A percentile compares a stretch with the other conserved stretches of the same genome.
Conservation (phyloP, 2,329 filamentous ascomycete genomes). For the Grosmannia serpens region DNA sequence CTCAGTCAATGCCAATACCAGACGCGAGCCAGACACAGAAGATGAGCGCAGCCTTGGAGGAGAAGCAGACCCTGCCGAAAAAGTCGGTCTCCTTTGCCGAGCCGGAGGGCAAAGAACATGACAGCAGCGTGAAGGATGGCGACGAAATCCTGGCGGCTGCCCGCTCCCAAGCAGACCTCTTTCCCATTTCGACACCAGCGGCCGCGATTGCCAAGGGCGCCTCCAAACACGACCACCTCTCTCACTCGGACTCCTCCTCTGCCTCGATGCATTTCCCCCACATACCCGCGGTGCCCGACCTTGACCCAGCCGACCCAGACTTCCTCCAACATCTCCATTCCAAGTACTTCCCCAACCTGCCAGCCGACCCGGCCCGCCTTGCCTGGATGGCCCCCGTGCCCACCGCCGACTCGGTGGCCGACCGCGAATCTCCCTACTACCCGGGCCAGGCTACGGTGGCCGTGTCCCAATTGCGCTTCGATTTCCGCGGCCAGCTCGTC, state of each 20-base stretch:
- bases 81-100: conserved; percentile 17
- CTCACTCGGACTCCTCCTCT: background rate
- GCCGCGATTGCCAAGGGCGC: conserved; percentile 9
- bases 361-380: conserved; percentile 72
- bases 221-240: conserved; percentile 7
- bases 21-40: background rate
- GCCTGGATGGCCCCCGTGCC: conserved; percentile 79
- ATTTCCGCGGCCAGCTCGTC: conserved; percentile 71
- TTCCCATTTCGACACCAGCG: conserved; percentile 23
- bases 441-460: conserved; percentile 62
- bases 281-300: conserved; percentile 46
- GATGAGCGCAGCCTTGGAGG: background rate
- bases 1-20: background rate
- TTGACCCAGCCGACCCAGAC: conserved; percentile 71
- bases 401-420: conserved; percentile 50
- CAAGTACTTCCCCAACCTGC: conserved; percentile 87
- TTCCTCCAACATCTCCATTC: conserved; percentile 77
- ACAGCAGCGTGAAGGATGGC: background rate
- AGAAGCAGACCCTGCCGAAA: conserved; percentile 13
- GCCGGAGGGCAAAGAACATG: background rate
- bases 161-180: conserved; percentile 29
- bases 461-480: conserved; percentile 72
- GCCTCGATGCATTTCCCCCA: conserved; percentile 51
- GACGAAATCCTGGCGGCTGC: conserved; percentile 28
- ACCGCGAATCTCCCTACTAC: conserved; percentile 68